phyloP scores from a whole-genome alignment of 1,284 basidiomycete genomes.

The Pyrrhoderma lamaoense region DNA sequence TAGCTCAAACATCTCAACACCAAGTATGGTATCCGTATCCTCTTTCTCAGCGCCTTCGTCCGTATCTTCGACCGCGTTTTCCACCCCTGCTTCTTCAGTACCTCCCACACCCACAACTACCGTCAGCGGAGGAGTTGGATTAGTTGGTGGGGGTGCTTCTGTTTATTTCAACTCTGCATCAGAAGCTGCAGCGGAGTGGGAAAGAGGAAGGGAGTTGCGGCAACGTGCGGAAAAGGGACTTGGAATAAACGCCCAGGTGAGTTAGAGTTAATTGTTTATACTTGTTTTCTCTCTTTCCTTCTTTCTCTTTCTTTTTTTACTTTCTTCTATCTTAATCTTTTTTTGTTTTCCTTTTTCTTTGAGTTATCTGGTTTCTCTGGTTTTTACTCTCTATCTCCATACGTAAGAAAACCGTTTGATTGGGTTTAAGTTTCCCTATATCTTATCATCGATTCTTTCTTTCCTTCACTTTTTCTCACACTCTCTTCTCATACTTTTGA shows the following conservation, averaged over 20 bases:
- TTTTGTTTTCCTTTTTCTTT: not conserved
- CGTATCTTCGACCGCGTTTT: not conserved
- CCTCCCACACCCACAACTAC: constrained; percentile 2
- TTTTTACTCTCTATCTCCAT: constrained; percentile 1
- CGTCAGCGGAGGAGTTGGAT: too few relatives aligned
- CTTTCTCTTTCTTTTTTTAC: not conserved
- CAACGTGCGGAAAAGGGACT: constrained; percentile 1
- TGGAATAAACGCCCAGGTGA: constrained; percentile 1
- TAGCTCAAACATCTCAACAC: not conserved
- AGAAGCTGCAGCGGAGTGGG: constrained; percentile 8
- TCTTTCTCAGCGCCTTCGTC: not conserved
- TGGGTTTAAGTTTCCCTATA: not conserved
- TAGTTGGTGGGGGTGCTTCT: too few relatives aligned
- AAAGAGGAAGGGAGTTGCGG: constrained; percentile 6
- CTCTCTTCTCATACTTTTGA: too few relatives aligned
- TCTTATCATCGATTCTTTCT: not conserved
- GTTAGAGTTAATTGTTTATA: constrained; percentile 3
- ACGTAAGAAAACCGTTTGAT: constrained; percentile 6
- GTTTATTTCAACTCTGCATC: constrained; percentile 2
- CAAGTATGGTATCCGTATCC: not conserved
- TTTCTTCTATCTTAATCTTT: not conserved
- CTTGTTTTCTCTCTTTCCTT: not conserved
- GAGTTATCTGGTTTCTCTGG: not conserved
- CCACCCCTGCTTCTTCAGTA: not conserved
- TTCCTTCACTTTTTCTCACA: constrained; percentile 2